These are phyloP conservation scores for Trichomonas gallinae DNA, from an alignment of 208 protist species.

Conservation along the genomic window DNA sequence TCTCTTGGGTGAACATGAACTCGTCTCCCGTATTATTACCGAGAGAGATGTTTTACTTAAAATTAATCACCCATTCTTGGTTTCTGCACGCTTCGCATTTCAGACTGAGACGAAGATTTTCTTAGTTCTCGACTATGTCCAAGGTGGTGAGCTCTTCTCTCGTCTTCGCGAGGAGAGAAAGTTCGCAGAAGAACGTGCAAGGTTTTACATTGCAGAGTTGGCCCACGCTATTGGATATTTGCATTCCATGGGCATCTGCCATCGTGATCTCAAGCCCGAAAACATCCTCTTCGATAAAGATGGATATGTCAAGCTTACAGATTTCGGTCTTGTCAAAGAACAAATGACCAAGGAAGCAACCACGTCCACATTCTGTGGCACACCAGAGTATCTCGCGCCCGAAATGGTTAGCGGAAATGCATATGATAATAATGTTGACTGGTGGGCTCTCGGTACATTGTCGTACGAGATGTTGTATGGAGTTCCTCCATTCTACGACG, in stretches of 20 bases:
- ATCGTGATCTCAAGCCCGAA: slow-evolving; percentile 30
- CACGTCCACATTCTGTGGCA: neutral
- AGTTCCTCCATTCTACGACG: slow-evolving; percentile 50
- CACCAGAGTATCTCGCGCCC: neutral
- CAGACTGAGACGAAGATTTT: slow-evolving; percentile 35
- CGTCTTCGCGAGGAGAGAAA: slow-evolving; percentile 26
- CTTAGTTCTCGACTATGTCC: slow-evolving; percentile 32
- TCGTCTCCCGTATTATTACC: neutral
- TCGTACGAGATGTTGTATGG: slow-evolving; percentile 60
- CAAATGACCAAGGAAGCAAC: neutral
- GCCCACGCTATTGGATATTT: slow-evolving; percentile 26
- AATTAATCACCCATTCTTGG: slow-evolving; percentile 34
- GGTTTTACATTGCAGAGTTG: slow-evolving; percentile 22
- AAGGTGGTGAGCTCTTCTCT: slow-evolving; percentile 34
- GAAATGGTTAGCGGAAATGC: slow-evolving; percentile 27
- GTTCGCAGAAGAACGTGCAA: slow-evolving; percentile 1
- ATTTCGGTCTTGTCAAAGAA: slow-evolving; percentile 19
- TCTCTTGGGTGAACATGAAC: neutral
- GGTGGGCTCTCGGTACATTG: slow-evolving; percentile 58
- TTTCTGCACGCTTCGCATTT: slow-evolving; percentile 32
- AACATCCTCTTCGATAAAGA: slow-evolving; percentile 28
- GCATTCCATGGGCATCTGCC: slow-evolving; percentile 19
- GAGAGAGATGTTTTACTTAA: slow-evolving; percentile 24
- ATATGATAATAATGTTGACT: slow-evolving; percentile 58
- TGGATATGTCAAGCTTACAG: slow-evolving; percentile 11